phyloP scores from a whole-genome alignment of 2,329 filamentous ascomycete genomes.

The Penicillium expansum region DNA sequence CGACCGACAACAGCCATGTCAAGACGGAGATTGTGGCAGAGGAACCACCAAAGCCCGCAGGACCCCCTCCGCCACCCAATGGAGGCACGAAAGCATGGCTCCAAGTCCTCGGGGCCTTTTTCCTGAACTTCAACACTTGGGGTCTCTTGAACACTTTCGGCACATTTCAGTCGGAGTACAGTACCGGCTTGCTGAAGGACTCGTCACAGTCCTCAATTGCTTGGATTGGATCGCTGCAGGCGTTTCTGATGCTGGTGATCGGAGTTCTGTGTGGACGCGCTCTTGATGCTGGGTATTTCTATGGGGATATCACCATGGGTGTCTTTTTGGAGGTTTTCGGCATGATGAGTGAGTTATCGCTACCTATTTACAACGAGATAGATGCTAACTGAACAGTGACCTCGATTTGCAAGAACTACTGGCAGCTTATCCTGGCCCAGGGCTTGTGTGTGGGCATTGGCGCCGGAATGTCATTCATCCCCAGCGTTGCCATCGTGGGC shows the following conservation, averaged over 20 bases:
- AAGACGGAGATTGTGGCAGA: neutral
- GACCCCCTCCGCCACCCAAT: conserved; percentile 9
- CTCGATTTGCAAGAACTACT: neutral
- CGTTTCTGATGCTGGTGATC: conserved; percentile 45
- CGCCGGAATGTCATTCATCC: conserved; percentile 44
- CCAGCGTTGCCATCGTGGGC: conserved; percentile 38
- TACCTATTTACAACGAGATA: neutral
- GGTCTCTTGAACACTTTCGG: conserved; percentile 35
- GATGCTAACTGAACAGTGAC: neutral
- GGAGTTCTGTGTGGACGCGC: conserved; percentile 42
- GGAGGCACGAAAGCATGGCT: conserved; percentile 29
- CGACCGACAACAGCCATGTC: neutral
- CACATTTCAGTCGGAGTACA: conserved; percentile 44
- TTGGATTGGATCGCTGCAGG: conserved; percentile 45
- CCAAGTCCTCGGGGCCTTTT: conserved; percentile 28
- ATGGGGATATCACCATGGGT: neutral
- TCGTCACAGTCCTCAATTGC: conserved; percentile 37
- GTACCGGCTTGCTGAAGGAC: conserved; percentile 22
- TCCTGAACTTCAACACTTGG: conserved; percentile 35
- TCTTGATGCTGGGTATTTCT: conserved; percentile 43
- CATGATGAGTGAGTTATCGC: neutral
- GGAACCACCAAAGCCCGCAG: neutral
- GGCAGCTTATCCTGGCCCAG: neutral
- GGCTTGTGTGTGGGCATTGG: conserved; percentile 34
- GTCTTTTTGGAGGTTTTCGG: neutral